These are phyloP conservation scores for Ensete ventricosum DNA, from an alignment of 176 grass and related monocot genomes.

Conservation along the genomic window DNA sequence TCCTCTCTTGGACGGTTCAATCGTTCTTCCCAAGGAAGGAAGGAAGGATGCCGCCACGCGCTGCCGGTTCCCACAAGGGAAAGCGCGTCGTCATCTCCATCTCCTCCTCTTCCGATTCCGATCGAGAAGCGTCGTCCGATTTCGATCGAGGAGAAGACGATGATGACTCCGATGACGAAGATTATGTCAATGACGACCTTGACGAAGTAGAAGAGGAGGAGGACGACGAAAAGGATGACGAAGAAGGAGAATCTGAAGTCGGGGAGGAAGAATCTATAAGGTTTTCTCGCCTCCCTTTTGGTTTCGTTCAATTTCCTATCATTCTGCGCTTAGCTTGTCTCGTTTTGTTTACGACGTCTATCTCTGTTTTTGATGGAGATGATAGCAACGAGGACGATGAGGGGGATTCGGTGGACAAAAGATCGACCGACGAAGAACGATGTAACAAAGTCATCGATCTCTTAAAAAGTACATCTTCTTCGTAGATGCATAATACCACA, in stretches of 20 bases:
- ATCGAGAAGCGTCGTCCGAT: slow-evolving; percentile 20
- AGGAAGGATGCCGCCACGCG: slow-evolving; percentile 27
- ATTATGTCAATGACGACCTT: slow-evolving; percentile 29
- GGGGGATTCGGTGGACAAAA: slow-evolving; percentile 14
- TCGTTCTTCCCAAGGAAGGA: slow-evolving; percentile 10
- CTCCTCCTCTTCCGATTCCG: slow-evolving; percentile 36
- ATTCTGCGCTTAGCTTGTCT: background rate
- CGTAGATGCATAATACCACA: background rate
- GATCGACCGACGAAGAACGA: slow-evolving; percentile 21
- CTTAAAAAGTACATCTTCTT: slow-evolving; percentile 27
- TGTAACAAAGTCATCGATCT: slow-evolving; percentile 45
- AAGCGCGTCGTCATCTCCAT: slow-evolving; percentile 29
- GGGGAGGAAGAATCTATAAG: background rate
- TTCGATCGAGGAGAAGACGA: slow-evolving; percentile 29
- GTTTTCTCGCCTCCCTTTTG: background rate
- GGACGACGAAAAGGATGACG: slow-evolving; percentile 17
- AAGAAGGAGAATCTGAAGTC: background rate
- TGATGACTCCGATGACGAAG: slow-evolving; percentile 27
- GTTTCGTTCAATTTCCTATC: background rate
- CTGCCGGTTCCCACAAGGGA: background rate
- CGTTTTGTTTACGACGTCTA: background rate
- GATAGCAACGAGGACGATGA: slow-evolving; percentile 8
- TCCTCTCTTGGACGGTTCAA: background rate
- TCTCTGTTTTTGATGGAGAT: background rate
- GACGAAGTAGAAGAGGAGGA: slow-evolving; percentile 4